These are phyloP conservation scores for Xylariales sp. DNA, from an alignment of 2,329 filamentous ascomycete genomes.

Conservation along the genomic window DNA sequence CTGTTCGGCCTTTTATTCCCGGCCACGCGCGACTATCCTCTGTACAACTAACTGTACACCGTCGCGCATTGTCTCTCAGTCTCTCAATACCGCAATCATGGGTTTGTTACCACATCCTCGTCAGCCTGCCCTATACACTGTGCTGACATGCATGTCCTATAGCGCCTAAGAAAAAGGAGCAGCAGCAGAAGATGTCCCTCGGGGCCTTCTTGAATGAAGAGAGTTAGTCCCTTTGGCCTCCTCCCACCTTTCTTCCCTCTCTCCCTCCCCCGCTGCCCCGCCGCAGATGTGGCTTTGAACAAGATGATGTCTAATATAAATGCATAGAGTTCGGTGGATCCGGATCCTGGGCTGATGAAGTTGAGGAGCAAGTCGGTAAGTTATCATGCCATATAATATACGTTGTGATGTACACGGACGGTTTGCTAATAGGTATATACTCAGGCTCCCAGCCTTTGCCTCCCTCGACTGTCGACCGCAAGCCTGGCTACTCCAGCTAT, in stretches of 20 bases:
- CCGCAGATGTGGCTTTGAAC: conserved; percentile 33
- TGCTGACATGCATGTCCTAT: conserved; percentile 58
- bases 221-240: conserved; percentile 70
- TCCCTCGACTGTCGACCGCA: conserved; percentile 49
- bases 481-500: conserved; percentile 45
- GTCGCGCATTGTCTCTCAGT: conserved; percentile 49
- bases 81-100: conserved; percentile 68
- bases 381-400: conserved; percentile 51
- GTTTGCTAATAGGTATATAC: conserved; percentile 25
- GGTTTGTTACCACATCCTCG: conserved; percentile 57
- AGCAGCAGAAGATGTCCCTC: conserved; percentile 94
- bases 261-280: conserved; percentile 5
- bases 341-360: conserved; percentile 98
- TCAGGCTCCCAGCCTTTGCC: conserved; percentile 69
- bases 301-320: conserved; percentile 43
- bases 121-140: conserved; percentile 23
- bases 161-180: conserved; percentile 94
- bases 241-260: conserved; percentile 15
- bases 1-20: conserved; percentile 38
- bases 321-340: conserved; percentile 73
- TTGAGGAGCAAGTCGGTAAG: conserved; percentile 86
- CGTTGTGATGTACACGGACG: conserved; percentile 41
- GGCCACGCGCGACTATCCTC: conserved; percentile 42
- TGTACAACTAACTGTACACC: conserved; percentile 34
- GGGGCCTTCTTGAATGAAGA: conserved; percentile 94